phyloP scores from a whole-genome alignment of 2,329 filamentous ascomycete species.

The Magnaporthiopsis incrustans region DNA sequence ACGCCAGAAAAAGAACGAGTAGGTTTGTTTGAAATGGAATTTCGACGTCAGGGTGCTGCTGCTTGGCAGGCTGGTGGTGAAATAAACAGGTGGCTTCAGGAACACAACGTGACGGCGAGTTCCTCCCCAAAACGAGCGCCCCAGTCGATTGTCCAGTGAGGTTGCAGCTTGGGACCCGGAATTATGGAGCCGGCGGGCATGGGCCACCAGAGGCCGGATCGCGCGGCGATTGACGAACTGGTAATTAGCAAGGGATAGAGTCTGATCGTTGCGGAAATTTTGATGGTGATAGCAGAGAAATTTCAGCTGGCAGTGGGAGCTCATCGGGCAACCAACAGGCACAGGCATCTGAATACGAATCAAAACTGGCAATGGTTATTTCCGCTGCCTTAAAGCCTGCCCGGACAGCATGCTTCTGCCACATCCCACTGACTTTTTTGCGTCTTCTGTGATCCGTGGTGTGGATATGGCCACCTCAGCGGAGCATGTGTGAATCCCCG shows the following conservation, averaged over 20 bases:
- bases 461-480: neutral
- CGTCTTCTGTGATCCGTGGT: neutral
- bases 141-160: neutral
- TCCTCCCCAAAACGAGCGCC: neutral
- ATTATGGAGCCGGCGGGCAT: neutral
- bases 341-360: no score
- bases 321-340: no score
- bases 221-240: neutral
- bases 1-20: neutral
- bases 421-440: neutral
- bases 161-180: neutral
- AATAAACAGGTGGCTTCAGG: constrained; percentile 8
- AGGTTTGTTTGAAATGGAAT: neutral
- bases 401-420: neutral
- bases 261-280: neutral
- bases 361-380: no score
- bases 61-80: constrained; percentile 2
- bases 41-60: constrained; percentile 1
- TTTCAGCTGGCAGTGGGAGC: neutral
- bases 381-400: no score
- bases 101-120: neutral
- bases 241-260: neutral
- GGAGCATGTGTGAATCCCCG: neutral
- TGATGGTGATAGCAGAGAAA: neutral
- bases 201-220: neutral